phyloP scores from a whole-genome alignment of 75 land plant genomes.

The Pinus taeda region DNA sequence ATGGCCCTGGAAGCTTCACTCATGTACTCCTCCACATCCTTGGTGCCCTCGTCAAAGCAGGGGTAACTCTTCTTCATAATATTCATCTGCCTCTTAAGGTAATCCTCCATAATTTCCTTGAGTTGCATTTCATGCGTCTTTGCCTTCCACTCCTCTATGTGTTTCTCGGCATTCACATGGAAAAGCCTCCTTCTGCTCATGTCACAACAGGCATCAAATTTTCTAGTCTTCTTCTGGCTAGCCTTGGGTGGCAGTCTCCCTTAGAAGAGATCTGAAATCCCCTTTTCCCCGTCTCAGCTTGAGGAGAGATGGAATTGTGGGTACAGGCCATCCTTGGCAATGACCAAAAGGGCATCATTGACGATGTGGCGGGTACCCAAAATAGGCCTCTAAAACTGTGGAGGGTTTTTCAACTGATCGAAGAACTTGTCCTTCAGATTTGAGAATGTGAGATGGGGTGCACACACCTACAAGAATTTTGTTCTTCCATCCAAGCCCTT shows the following conservation, averaged over 20 bases:
- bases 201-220: slow-evolving; percentile 94
- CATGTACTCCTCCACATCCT: slow-evolving; percentile 68
- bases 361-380: slow-evolving; percentile 8
- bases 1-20: no score
- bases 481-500: slow-evolving; percentile 40
- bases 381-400: slow-evolving; percentile 19
- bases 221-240: slow-evolving; percentile 98
- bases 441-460: slow-evolving; percentile 12
- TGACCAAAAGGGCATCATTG: slow-evolving; percentile 19
- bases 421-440: slow-evolving; percentile 24
- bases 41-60: slow-evolving; percentile 19
- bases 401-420: slow-evolving; percentile 22
- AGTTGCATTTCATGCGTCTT: slow-evolving; percentile 75
- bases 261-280: slow-evolving; percentile 92
- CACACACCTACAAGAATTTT: slow-evolving; percentile 20
- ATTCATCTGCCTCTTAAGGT: slow-evolving; percentile 76
- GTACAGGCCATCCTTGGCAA: slow-evolving; percentile 18
- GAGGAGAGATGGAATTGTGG: slow-evolving; percentile 40
- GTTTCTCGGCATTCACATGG: slow-evolving; percentile 98
- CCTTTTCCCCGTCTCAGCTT: slow-evolving; percentile 90
- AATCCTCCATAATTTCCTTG: slow-evolving; percentile 81
- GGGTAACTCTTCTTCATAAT: slow-evolving; percentile 32
- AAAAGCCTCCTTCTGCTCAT: slow-evolving; percentile 93
- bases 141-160: slow-evolving; percentile 86
- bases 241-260: slow-evolving; percentile 97